Base-by-base conservation (phyloP, 2,329 filamentous ascomycete genomes). In the Hymenoscyphus occultus region DNA sequence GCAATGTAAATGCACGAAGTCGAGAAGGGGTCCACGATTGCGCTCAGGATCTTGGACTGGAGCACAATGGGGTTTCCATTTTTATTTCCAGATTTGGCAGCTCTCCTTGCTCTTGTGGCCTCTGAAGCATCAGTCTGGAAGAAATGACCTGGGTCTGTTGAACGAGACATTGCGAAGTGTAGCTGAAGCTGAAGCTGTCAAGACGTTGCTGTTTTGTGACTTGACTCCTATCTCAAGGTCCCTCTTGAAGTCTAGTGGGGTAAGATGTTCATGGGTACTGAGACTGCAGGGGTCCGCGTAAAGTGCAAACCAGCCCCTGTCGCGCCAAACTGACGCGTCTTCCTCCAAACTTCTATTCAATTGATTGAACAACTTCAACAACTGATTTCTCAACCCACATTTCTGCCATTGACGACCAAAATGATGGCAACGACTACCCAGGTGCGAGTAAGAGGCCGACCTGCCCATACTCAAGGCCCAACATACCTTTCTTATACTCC, bases 401-500 rank as follows among this genome's bases (percentile, higher is more conserved):
- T 22, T 51, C 22, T 60, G 60, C 62, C 57, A 68, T 67, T 65
- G 59, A 65, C 48, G 12, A 14, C 56, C 14, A 63, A 59, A 60
- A 64, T 69, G 42, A 77, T 77, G 75, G 71, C 74, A 60, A 72
- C 74, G 39, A 74, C 73, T 59, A 71, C 75, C 13, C 75, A 77
- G 61, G 65, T 72, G 31, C 83, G 85, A 70, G 81, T 87, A 59
- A 82, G 87, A 73, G 85, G 86, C 64, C 82, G 89, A 67, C 88
- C 89, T n/a, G 86, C 86, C 7, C 86, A 99, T 78, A 93, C 92
- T 2, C 89, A 91, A 62, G 96, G 96, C 69, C 86, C 88, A 64
- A 98, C 96, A 2, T 93, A 88, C 72, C 88, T 96, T 71, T 86
- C 90, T 69, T 98, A 98, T 78, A 97, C 93, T 0, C 91, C 92